Evolutionary conservation across 139 green algal species (phyloP).

Genomic region (Chara braunii): DNA sequence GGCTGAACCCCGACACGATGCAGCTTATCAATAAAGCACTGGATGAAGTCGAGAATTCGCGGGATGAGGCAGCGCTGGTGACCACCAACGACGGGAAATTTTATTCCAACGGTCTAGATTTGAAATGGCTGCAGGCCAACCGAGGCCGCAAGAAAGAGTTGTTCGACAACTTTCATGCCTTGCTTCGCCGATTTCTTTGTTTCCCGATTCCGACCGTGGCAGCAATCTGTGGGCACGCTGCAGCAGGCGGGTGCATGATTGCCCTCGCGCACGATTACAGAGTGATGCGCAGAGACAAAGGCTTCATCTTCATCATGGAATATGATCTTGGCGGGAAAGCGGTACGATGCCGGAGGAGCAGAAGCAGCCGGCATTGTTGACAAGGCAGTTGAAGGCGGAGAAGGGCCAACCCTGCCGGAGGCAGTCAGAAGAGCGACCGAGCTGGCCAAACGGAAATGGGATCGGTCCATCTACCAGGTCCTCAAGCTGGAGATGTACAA

Average conservation of each 20-base stretch:
- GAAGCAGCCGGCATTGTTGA: neutral
- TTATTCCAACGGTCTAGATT: neutral
- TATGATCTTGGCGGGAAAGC: too few relatives aligned
- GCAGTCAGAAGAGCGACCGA: neutral
- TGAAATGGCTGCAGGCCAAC: neutral
- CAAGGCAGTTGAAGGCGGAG: neutral
- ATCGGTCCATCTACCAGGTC: neutral
- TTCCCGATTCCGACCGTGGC: neutral
- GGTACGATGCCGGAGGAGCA: neutral
- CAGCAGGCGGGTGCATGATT: slow-evolving; percentile 23
- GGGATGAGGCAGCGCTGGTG: neutral
- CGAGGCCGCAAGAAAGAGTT: neutral
- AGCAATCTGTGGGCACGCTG: slow-evolving; percentile 6
- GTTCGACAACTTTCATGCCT: neutral
- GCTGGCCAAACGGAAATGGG: neutral
- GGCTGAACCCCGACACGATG: too few relatives aligned
- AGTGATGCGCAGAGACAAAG: slow-evolving; percentile 9
- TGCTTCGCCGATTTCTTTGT: neutral
- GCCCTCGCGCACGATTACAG: slow-evolving; percentile 31
- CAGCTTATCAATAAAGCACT: too few relatives aligned
- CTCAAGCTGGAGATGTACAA: too few relatives aligned
- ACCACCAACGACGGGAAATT: neutral
- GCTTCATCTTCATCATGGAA: too few relatives aligned
- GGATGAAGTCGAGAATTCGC: neutral
- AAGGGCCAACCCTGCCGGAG: neutral